Conservation (phyloP, 2,329 filamentous ascomycete species). For the Ciborinia camelliae region DNA sequence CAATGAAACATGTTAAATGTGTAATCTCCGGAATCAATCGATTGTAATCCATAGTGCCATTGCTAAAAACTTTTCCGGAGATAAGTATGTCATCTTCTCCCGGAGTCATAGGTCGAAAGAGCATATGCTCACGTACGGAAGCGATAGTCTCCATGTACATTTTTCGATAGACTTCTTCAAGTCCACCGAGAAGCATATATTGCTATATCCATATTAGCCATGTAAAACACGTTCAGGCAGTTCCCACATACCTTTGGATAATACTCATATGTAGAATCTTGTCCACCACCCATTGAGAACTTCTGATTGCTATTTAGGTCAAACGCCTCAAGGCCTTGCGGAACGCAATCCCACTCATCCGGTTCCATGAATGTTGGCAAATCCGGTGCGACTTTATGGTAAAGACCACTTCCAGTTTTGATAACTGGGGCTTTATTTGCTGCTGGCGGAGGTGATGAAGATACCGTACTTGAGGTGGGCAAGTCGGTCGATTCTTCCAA, state of each 20-base stretch:
- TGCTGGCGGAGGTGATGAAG: slow-evolving; percentile 2
- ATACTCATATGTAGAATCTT: slow-evolving; percentile 71
- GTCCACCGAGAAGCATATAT: slow-evolving; percentile 73
- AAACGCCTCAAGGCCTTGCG: slow-evolving; percentile 55
- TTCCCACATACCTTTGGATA: slow-evolving; percentile 56
- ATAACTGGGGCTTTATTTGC: not conserved
- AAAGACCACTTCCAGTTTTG: not conserved
- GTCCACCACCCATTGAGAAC: slow-evolving; percentile 58
- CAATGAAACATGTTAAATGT: slow-evolving; percentile 65
- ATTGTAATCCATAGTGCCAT: slow-evolving; percentile 45
- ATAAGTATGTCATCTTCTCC: slow-evolving; percentile 68
- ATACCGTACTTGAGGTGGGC: not conserved
- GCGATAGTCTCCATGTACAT: slow-evolving; percentile 69
- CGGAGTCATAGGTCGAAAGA: slow-evolving; percentile 74
- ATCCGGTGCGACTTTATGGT: not conserved
- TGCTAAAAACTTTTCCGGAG: slow-evolving; percentile 58
- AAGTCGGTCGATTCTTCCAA: not conserved
- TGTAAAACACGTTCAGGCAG: not conserved
- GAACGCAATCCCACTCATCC: slow-evolving; percentile 48
- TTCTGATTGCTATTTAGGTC: slow-evolving; percentile 45
- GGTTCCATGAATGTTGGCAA: not conserved
- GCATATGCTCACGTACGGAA: slow-evolving; percentile 66
- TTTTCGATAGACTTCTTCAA: slow-evolving; percentile 65
- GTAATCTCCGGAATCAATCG: slow-evolving; percentile 40
- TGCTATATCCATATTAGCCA: slow-evolving; percentile 44